Percentiles rank a stretch among this genome's conserved stretches.
Evolutionary conservation across 306 rosid genomes (phyloP).

Genomic region (Trifolium subterraneum): DNA sequence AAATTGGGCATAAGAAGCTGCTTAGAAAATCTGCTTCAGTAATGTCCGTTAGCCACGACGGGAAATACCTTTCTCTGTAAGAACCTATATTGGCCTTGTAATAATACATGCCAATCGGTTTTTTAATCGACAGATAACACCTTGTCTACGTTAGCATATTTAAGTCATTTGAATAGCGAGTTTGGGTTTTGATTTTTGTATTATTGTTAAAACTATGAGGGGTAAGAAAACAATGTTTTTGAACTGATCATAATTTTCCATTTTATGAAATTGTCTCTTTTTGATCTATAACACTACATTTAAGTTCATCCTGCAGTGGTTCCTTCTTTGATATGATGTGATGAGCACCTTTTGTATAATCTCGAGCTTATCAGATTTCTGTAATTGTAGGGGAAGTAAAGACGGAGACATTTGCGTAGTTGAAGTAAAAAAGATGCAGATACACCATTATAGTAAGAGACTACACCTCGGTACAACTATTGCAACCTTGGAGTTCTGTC

Average conservation of each 20-base stretch:
- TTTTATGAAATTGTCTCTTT: not conserved
- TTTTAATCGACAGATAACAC: not conserved
- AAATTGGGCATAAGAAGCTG: slow-evolving; percentile 86
- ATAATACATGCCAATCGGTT: not conserved
- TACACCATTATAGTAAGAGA: slow-evolving; percentile 84
- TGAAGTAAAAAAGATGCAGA: slow-evolving; percentile 90
- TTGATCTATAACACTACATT: too few relatives aligned
- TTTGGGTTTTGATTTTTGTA: not conserved
- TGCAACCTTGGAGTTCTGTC: slow-evolving; percentile 79
- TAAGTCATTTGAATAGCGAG: not conserved
- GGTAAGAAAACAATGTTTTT: slow-evolving; percentile 23
- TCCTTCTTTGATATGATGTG: too few relatives aligned
- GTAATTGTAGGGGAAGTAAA: slow-evolving; percentile 76
- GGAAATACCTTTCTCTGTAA: slow-evolving; percentile 96
- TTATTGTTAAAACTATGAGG: slow-evolving; percentile 17
- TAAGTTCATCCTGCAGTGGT: too few relatives aligned
- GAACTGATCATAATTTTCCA: not conserved
- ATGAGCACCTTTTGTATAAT: slow-evolving; percentile 24
- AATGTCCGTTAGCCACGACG: slow-evolving; percentile 90
- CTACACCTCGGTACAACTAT: slow-evolving; percentile 86
- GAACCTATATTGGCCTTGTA: slow-evolving; percentile 45
- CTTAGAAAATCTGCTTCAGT: slow-evolving; percentile 81
- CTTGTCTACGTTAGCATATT: not conserved
- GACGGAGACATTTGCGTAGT: slow-evolving; percentile 91
- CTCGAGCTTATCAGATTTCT: slow-evolving; percentile 29